phyloP scores from a whole-genome alignment of 768 basidiomycete species.

The Filobasidium wieringae region DNA sequence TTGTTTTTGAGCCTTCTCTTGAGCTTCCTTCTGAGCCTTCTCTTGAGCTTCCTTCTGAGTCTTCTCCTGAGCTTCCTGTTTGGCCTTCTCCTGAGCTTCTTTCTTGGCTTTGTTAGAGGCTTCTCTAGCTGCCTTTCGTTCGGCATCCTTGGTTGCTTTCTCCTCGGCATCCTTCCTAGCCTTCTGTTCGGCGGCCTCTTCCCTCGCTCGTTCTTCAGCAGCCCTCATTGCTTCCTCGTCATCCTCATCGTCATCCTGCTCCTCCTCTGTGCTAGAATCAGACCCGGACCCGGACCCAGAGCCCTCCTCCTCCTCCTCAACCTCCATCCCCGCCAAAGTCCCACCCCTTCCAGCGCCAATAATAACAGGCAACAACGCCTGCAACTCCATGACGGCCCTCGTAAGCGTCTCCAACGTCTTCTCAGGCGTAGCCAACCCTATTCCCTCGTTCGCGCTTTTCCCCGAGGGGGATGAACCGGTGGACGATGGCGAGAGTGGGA shows the following conservation, averaged over 20 bases:
- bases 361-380: too few species aligned
- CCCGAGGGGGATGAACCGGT: too few species aligned
- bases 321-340: too few species aligned
- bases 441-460: too few species aligned
- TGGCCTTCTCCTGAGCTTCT: not conserved
- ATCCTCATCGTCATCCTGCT: not conserved
- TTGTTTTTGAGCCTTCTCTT: not conserved
- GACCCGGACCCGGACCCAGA: not conserved
- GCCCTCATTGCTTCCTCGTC: not conserved
- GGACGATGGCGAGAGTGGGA: too few species aligned
- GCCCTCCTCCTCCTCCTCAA: too few species aligned
- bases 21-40: not conserved
- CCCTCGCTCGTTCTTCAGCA: not conserved
- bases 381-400: too few species aligned
- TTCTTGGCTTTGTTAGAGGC: not conserved
- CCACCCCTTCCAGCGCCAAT: too few species aligned
- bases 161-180: not conserved
- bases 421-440: too few species aligned
- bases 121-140: not conserved
- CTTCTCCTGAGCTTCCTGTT: not conserved
- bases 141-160: not conserved
- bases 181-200: not conserved
- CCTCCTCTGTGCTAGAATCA: not conserved
- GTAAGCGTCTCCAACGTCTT: too few species aligned
- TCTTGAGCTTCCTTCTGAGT: not conserved